phyloP scores from a whole-genome alignment of 2,329 filamentous ascomycete genomes.

The Fusarium mangiferae region DNA sequence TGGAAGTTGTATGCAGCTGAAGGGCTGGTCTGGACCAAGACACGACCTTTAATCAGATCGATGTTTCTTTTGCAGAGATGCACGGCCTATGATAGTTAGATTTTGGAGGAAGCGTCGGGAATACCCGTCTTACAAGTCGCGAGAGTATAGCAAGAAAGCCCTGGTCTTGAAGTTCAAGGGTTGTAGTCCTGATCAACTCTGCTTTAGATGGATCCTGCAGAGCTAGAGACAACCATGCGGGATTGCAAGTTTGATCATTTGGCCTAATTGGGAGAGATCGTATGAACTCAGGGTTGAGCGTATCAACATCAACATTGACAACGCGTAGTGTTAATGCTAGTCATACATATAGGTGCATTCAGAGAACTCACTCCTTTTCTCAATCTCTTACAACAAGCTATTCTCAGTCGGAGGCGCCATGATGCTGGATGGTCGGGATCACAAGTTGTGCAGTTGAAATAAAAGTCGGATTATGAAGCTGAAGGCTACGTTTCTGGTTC shows the following conservation, averaged over 20 bases:
- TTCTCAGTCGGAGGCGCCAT: background rate
- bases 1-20: background rate
- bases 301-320: background rate
- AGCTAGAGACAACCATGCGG: background rate
- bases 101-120: too few relatives aligned
- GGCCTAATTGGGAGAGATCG: background rate
- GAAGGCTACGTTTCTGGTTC: background rate
- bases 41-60: background rate
- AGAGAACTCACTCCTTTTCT: background rate
- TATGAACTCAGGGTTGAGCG: background rate
- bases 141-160: background rate
- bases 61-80: background rate
- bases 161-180: background rate
- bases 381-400: background rate
- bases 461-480: too few relatives aligned
- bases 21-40: background rate
- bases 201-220: background rate
- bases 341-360: background rate
- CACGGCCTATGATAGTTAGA: background rate
- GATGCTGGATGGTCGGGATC: background rate
- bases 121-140: background rate
- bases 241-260: background rate
- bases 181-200: background rate
- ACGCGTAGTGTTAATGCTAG: background rate
- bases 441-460: too few relatives aligned